Conservation (phyloP, 2,329 filamentous ascomycete genomes). For the Phialocephala subalpina region DNA sequence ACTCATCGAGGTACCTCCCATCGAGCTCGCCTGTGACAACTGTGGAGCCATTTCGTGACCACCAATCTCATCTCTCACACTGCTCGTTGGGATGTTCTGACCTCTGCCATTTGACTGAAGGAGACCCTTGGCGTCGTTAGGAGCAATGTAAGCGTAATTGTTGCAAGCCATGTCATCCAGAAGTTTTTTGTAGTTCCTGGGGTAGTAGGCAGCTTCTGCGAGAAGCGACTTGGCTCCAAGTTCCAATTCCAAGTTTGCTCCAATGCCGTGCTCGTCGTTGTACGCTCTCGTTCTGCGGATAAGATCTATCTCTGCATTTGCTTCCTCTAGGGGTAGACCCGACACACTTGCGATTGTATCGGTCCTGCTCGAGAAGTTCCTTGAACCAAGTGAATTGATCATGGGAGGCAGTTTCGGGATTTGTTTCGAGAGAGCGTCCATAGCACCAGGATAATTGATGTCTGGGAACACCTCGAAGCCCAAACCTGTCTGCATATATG, state of each 20-base stretch:
- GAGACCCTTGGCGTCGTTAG: not conserved
- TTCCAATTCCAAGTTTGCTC: slow-evolving; percentile 43
- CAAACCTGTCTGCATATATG: slow-evolving; percentile 55
- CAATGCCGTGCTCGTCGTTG: slow-evolving; percentile 41
- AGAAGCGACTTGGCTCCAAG: slow-evolving; percentile 37
- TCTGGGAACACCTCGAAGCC: slow-evolving; percentile 68
- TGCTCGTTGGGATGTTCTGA: slow-evolving; percentile 16
- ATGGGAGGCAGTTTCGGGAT: slow-evolving; percentile 43
- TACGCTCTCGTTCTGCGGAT: slow-evolving; percentile 39
- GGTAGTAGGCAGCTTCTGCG: slow-evolving; percentile 31
- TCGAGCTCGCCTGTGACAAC: slow-evolving; percentile 22
- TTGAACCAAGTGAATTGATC: slow-evolving; percentile 11
- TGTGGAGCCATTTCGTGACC: slow-evolving; percentile 31
- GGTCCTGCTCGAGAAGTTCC: slow-evolving; percentile 15
- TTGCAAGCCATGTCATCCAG: not conserved
- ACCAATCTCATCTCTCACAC: slow-evolving; percentile 29
- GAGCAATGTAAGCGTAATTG: slow-evolving; percentile 12
- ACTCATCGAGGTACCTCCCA: slow-evolving; percentile 24
- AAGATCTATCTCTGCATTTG: slow-evolving; percentile 40
- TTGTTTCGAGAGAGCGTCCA: slow-evolving; percentile 46
- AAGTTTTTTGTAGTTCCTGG: slow-evolving; percentile 30
- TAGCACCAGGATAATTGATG: slow-evolving; percentile 64
- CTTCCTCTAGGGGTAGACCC: slow-evolving; percentile 37
- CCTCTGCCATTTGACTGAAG: not conserved
- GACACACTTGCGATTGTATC: slow-evolving; percentile 27